Evolutionary conservation across 495 filamentous ascomycete species (phyloP).

Genomic region (Chaetomium tenue): DNA sequence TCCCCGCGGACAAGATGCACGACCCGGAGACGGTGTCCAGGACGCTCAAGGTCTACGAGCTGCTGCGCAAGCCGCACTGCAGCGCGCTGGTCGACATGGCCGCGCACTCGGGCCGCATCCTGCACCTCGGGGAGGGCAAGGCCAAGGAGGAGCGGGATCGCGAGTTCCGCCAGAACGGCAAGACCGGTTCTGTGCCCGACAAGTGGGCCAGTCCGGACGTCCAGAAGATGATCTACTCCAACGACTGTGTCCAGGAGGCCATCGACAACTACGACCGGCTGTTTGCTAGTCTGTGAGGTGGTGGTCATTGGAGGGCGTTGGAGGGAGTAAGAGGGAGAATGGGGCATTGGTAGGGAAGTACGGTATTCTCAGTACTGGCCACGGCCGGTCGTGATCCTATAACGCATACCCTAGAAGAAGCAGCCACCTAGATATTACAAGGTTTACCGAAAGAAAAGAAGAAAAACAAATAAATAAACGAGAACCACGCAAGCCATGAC

Average conservation of each 20-base stretch:
- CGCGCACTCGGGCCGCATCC: constrained; percentile 59
- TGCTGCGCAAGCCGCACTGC: constrained; percentile 67
- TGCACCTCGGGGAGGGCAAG: constrained; percentile 73
- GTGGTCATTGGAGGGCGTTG: too few species aligned
- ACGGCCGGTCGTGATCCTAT: neutral
- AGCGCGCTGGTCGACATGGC: constrained; percentile 69
- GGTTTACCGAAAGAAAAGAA: neutral
- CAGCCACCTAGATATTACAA: constrained; percentile 16
- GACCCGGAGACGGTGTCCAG: constrained; percentile 58
- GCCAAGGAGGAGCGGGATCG: constrained; percentile 74
- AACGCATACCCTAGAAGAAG: constrained; percentile 8
- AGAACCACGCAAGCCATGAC: neutral
- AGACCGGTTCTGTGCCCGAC: constrained; percentile 61
- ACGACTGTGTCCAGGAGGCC: constrained; percentile 63
- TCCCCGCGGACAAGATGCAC: constrained; percentile 47
- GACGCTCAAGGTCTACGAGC: constrained; percentile 69
- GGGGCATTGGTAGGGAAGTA: neutral
- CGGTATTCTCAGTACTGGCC: neutral
- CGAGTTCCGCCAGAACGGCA: constrained; percentile 62
- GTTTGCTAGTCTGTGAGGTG: constrained; percentile 41
- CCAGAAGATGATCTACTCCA: constrained; percentile 72
- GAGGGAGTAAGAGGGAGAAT: neutral
- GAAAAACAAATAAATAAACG: neutral
- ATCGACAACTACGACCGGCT: constrained; percentile 60
- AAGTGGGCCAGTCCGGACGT: constrained; percentile 78